Conservation (phyloP, 306 rosid genomes). For the Geum urbanum region DNA sequence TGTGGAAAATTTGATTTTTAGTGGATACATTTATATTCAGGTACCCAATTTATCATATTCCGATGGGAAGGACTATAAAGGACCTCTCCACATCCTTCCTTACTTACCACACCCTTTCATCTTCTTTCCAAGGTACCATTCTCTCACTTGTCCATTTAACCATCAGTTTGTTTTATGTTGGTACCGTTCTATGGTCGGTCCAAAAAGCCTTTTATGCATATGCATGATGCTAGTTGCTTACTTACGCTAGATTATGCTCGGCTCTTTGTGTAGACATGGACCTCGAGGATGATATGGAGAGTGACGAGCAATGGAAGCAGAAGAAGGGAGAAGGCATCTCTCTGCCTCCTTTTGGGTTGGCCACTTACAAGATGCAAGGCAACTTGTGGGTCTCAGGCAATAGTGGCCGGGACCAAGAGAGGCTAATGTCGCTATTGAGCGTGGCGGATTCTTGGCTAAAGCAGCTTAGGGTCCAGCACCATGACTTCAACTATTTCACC, state of each 20-base stretch:
- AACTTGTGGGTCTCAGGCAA: conserved; percentile 72
- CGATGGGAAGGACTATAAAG: conserved; percentile 91
- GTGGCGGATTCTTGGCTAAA: conserved; percentile 96
- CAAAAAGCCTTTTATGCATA: background rate
- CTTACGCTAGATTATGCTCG: conserved; percentile 1
- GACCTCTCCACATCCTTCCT: conserved; percentile 91
- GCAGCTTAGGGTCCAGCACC: conserved; percentile 87
- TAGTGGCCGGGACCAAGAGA: conserved; percentile 76
- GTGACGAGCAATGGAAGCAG: conserved; percentile 37
- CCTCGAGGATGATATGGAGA: conserved; percentile 46
- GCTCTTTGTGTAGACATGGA: conserved; percentile 51
- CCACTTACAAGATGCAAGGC: conserved; percentile 92
- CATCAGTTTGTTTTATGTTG: background rate
- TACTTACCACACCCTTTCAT: conserved; percentile 91
- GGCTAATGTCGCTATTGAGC: conserved; percentile 56
- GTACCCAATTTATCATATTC: conserved; percentile 98
- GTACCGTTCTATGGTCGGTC: background rate
- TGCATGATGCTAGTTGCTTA: background rate
- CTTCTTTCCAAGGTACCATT: conserved; percentile 83
- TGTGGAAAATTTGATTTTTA: background rate
- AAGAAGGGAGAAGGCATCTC: conserved; percentile 60
- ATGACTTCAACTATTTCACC: conserved; percentile 82
- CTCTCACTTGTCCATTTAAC: background rate
- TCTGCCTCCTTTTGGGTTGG: conserved; percentile 79
- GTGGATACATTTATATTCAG: conserved; percentile 38